A percentile compares a stretch with the other conserved stretches of the same genome.
These are phyloP conservation scores for Prunus padus DNA, from an alignment of 306 rosid species.

Conservation along the genomic window DNA sequence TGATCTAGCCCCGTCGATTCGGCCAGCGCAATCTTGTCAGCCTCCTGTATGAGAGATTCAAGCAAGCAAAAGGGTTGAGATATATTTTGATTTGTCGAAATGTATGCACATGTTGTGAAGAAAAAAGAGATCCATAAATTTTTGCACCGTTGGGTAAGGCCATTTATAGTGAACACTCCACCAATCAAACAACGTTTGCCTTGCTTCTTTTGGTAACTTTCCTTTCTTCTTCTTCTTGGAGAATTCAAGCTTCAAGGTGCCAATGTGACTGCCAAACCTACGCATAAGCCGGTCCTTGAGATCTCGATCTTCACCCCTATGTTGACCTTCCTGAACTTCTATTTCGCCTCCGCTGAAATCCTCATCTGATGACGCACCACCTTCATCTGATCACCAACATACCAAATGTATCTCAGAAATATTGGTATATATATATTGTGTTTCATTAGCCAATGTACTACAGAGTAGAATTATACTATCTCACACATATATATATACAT, in stretches of 20 bases:
- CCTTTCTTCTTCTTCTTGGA: constrained; percentile 93
- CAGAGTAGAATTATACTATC: too few relatives aligned
- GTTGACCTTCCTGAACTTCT: constrained; percentile 56
- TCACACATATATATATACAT: too few relatives aligned
- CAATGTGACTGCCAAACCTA: constrained; percentile 78
- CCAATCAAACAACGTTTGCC: constrained; percentile 79
- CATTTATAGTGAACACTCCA: constrained; percentile 86
- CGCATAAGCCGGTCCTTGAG: constrained; percentile 81
- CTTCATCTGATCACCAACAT: constrained; percentile 52
- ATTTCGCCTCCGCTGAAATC: constrained; percentile 69
- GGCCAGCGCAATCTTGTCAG: constrained; percentile 78
- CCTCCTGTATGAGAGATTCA: constrained; percentile 51
- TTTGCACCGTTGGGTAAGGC: constrained; percentile 95
- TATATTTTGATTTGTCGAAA: neutral
- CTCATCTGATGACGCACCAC: constrained; percentile 71
- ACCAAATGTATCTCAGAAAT: too few relatives aligned
- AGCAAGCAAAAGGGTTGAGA: neutral
- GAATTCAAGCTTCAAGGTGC: constrained; percentile 74
- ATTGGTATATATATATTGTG: too few relatives aligned
- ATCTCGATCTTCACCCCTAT: constrained; percentile 60
- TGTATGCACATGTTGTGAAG: neutral
- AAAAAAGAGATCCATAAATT: neutral
- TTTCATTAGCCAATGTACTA: too few relatives aligned
- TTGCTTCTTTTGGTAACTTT: constrained; percentile 92
- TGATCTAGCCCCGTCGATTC: constrained; percentile 82